phyloP scores from a whole-genome alignment of 768 basidiomycete genomes.

The Pleurotus sapidus region DNA sequence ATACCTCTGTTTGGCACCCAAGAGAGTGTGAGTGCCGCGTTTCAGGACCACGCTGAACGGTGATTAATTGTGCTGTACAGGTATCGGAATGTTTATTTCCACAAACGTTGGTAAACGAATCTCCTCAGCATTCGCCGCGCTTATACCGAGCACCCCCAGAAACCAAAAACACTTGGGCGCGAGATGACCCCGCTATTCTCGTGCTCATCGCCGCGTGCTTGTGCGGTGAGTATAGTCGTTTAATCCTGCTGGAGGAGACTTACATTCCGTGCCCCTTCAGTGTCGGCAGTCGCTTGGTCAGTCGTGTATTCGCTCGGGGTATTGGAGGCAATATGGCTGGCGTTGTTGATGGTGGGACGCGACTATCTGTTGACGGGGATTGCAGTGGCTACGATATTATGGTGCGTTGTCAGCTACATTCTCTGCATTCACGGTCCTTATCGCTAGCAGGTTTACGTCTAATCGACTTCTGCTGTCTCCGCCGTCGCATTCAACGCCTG shows the following conservation, averaged over 20 bases:
- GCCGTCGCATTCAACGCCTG: conserved; percentile 66
- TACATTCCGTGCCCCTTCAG: conserved; percentile 33
- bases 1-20: conserved; percentile 88
- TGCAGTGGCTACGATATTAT: conserved; percentile 72
- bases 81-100: conserved; percentile 96
- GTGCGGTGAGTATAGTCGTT: conserved; percentile 45
- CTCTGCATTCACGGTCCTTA: conserved; percentile 5
- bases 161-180: conserved; percentile 97
- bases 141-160: conserved; percentile 40
- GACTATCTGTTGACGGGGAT: conserved; percentile 84
- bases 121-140: too few relatives aligned
- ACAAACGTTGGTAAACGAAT: conserved; percentile 69
- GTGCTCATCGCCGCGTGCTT: conserved; percentile 82
- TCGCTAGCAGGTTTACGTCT: conserved; percentile 54
- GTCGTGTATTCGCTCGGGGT: conserved; percentile 71
- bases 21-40: conserved; percentile 69
- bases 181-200: conserved; percentile 95
- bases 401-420: conserved; percentile 39
- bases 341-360: conserved; percentile 80
- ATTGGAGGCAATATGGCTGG: conserved; percentile 56
- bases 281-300: conserved; percentile 83
- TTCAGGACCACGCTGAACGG: not conserved
- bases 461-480: conserved; percentile 71
- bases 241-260: not conserved
- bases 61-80: conserved; percentile 30